phyloP scores from a whole-genome alignment of 257 asterid genomes.

The Solanum piurae region DNA sequence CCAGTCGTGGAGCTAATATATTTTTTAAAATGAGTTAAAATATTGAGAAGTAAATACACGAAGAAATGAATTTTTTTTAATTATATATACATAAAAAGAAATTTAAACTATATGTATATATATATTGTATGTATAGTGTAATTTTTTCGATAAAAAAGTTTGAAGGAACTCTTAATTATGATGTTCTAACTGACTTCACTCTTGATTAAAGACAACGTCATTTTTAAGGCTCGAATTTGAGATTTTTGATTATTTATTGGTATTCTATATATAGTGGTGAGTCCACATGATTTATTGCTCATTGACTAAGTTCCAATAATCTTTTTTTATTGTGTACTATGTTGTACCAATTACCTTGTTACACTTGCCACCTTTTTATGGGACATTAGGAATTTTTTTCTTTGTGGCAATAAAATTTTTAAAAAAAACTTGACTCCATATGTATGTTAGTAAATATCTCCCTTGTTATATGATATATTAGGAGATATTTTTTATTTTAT shows the following conservation, averaged over 20 bases:
- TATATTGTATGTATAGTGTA: not conserved
- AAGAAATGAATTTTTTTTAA: too few species aligned
- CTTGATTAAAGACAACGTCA: fast-evolving
- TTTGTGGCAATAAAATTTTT: too few species aligned
- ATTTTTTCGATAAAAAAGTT: not conserved
- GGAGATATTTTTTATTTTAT: not conserved
- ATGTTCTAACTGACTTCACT: not conserved
- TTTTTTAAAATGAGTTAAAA: not conserved
- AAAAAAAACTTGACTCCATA: not conserved
- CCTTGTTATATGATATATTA: not conserved
- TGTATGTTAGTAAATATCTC: not conserved
- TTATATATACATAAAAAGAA: too few species aligned
- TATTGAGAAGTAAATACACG: not conserved
- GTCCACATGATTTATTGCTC: not conserved
- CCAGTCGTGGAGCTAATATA: too few species aligned
- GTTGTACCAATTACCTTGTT: not conserved
- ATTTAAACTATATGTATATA: too few species aligned
- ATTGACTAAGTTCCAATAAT: not conserved
- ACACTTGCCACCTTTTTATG: not conserved
- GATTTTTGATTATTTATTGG: not conserved
- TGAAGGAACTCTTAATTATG: not conserved
- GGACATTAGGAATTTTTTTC: not conserved
- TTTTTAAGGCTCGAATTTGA: fast-evolving
- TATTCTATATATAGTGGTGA: not conserved
- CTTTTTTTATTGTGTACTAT: not conserved